Evolutionary conservation across 2,329 filamentous ascomycete species (phyloP).

Genomic region (Colletotrichum australisinense): DNA sequence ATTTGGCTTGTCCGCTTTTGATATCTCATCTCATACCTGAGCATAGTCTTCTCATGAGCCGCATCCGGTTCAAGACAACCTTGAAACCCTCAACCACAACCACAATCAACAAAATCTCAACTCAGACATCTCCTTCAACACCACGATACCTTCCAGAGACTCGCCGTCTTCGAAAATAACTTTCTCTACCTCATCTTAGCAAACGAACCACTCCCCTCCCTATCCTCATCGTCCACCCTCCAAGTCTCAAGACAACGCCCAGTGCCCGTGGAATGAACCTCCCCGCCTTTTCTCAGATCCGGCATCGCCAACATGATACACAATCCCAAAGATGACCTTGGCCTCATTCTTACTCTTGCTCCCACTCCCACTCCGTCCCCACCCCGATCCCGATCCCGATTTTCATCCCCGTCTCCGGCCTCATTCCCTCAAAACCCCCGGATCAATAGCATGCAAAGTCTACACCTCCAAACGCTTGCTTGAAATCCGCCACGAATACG

Average conservation of each 20-base stretch:
- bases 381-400: not conserved
- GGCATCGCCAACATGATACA: not conserved
- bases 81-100: not conserved
- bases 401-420: conserved; percentile 13
- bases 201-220: not conserved
- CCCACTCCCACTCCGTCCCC: too few relatives aligned
- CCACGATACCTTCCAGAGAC: not conserved
- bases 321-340: not conserved
- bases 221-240: not conserved
- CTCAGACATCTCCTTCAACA: not conserved
- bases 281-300: not conserved
- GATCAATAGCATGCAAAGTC: conserved; percentile 16
- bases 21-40: not conserved
- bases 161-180: not conserved
- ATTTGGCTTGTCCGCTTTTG: not conserved
- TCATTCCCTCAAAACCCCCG: conserved; percentile 19
- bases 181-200: too few relatives aligned
- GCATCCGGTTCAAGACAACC: not conserved
- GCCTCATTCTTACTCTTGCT: not conserved
- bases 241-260: not conserved
- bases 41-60: not conserved
- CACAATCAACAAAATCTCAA: not conserved
- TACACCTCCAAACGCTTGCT: too few relatives aligned
- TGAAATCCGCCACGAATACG: too few relatives aligned
- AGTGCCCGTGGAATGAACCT: not conserved